Conservation (phyloP, 192 early-diverging fungal genomes). For the Coemansia sp. region DNA sequence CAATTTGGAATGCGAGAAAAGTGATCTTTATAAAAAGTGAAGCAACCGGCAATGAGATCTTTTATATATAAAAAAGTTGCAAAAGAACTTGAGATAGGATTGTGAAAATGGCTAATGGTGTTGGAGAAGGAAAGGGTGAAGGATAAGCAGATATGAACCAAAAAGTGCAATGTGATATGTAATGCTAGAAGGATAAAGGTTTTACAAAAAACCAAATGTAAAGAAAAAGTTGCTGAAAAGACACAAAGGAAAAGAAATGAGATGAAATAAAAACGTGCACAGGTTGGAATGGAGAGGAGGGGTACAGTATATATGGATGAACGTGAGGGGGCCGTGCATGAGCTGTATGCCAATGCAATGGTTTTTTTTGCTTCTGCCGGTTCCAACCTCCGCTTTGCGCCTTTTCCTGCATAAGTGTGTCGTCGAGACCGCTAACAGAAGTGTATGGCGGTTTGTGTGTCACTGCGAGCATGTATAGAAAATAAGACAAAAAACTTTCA, state of each 20-base stretch:
- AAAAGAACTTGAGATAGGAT: neutral
- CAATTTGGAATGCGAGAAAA: neutral
- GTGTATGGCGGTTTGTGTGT: neutral
- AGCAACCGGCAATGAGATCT: neutral
- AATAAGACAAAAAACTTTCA: neutral
- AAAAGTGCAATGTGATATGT: neutral
- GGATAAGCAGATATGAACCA: neutral
- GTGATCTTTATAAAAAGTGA: neutral
- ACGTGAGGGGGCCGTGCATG: neutral
- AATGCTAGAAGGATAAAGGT: neutral
- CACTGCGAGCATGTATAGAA: neutral
- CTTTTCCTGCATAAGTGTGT: neutral
- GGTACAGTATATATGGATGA: neutral
- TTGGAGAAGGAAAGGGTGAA: neutral
- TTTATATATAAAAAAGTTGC: neutral
- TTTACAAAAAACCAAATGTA: conserved; percentile 1
- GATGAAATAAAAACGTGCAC: neutral
- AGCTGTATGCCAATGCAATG: neutral
- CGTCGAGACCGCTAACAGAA: neutral
- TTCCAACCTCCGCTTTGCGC: neutral
- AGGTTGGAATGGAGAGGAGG: neutral
- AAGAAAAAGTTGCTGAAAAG: neutral
- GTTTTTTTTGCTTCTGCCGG: neutral
- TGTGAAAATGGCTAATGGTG: neutral
- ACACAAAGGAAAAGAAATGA: neutral